Evolutionary conservation across 2,329 filamentous ascomycete genomes (phyloP).

Genomic region (Aspergillus glaucus): DNA sequence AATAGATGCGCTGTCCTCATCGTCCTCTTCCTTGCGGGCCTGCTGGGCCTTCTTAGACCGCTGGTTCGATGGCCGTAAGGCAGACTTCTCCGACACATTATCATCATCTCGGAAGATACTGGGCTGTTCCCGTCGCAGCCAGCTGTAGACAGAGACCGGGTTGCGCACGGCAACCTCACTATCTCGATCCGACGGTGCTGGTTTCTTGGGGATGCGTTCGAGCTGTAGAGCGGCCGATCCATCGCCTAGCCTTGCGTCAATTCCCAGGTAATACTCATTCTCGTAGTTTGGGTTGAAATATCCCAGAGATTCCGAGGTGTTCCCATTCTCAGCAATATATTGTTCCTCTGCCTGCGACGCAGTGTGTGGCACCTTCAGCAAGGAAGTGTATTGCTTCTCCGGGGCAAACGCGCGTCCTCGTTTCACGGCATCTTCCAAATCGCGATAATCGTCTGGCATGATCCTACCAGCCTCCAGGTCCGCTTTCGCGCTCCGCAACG

Average conservation of each 20-base stretch:
- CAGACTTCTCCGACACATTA: slow-evolving; percentile 36
- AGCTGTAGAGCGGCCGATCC: slow-evolving; percentile 49
- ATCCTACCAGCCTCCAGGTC: slow-evolving; percentile 33
- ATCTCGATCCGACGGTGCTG: slow-evolving; percentile 46
- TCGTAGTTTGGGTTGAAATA: slow-evolving; percentile 42
- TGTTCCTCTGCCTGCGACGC: slow-evolving; percentile 9
- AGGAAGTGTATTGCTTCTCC: slow-evolving; percentile 23
- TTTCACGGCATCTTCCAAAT: slow-evolving; percentile 34
- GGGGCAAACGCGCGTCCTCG: slow-evolving; percentile 36
- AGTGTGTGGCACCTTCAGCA: slow-evolving; percentile 29
- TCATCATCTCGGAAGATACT: slow-evolving; percentile 78
- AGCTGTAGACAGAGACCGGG: slow-evolving; percentile 89
- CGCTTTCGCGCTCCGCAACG: slow-evolving; percentile 34
- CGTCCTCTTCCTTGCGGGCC: slow-evolving; percentile 36
- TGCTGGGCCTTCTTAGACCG: slow-evolving; percentile 37
- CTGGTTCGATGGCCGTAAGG: slow-evolving; percentile 33
- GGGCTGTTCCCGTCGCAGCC: slow-evolving; percentile 79
- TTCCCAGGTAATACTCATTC: slow-evolving; percentile 35
- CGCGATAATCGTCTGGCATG: slow-evolving; percentile 28
- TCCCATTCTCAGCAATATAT: slow-evolving; percentile 11
- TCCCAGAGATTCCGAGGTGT: slow-evolving; percentile 31
- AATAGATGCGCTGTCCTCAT: slow-evolving; percentile 37
- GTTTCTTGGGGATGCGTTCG: slow-evolving; percentile 29
- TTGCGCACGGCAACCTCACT: slow-evolving; percentile 61
- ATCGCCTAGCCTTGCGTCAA: slow-evolving; percentile 37